These are phyloP conservation scores for Penicillium carneum DNA, from an alignment of 2,329 filamentous ascomycete genomes.

Conservation along the genomic window DNA sequence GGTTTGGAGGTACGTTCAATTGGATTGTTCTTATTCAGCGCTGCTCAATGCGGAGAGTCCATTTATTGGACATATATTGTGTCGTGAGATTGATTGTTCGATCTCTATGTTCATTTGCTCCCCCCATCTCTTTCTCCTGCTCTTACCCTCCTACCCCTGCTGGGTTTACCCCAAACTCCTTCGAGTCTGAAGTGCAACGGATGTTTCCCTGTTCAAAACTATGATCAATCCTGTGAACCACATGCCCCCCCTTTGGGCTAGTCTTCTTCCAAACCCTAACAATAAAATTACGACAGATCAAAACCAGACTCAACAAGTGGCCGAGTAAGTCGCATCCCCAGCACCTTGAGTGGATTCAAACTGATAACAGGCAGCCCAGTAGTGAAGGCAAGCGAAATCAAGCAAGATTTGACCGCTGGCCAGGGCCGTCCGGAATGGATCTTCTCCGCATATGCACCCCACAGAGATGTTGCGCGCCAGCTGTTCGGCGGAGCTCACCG, in stretches of 20 bases:
- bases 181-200: neutral
- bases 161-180: neutral
- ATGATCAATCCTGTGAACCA: neutral
- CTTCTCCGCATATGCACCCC: constrained; percentile 83
- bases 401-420: constrained; percentile 66
- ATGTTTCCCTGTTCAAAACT: neutral
- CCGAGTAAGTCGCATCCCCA: constrained; percentile 34
- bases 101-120: neutral
- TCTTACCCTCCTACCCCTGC: constrained; percentile 7
- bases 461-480: constrained; percentile 76
- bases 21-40: neutral
- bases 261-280: constrained; percentile 1
- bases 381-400: constrained; percentile 67
- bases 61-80: neutral
- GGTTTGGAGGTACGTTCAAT: constrained; percentile 51
- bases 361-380: constrained; percentile 55
- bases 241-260: neutral
- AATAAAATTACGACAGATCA: constrained; percentile 21
- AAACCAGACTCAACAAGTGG: constrained; percentile 29
- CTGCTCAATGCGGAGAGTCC: neutral
- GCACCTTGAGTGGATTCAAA: constrained; percentile 13
- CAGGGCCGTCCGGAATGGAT: constrained; percentile 81
- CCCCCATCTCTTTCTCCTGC: neutral
- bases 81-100: neutral
- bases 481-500: constrained; percentile 79